These are phyloP conservation scores for Candida berthetii DNA, from an alignment of 805 yeast species.

Conservation along the genomic window DNA sequence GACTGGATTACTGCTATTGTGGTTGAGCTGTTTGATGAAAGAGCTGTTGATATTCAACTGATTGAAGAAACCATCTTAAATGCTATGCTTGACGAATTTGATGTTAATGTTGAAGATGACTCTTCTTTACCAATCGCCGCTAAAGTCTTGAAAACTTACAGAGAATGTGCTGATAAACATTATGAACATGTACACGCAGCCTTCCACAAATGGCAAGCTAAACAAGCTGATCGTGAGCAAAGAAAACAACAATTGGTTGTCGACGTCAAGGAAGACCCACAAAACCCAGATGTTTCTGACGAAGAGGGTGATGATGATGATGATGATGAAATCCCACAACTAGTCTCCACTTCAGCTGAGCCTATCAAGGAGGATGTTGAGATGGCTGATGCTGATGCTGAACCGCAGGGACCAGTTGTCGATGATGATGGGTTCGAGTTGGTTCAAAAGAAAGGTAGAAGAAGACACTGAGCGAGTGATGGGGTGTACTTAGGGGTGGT, in stretches of 20 bases:
- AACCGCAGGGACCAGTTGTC: slow-evolving; percentile 53
- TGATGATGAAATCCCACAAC: slow-evolving; percentile 26
- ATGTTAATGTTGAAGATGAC: slow-evolving; percentile 82
- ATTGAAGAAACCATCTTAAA: slow-evolving; percentile 81
- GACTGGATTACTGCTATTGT: slow-evolving; percentile 90
- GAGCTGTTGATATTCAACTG: slow-evolving; percentile 65
- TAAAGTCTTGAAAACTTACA: slow-evolving; percentile 57
- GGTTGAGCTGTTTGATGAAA: slow-evolving; percentile 67
- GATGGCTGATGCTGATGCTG: slow-evolving; percentile 26
- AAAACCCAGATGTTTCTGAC: slow-evolving; percentile 51
- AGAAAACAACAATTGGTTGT: slow-evolving; percentile 29
- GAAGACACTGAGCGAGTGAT: slow-evolving; percentile 21
- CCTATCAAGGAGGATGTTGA: slow-evolving; percentile 30
- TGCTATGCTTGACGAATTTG: slow-evolving; percentile 95
- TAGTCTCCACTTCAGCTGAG: slow-evolving; percentile 2
- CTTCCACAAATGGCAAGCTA: slow-evolving; percentile 54
- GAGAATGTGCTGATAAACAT: slow-evolving; percentile 48
- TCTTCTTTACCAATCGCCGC: slow-evolving; percentile 73
- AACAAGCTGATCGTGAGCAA: slow-evolving; percentile 32
- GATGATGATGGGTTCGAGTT: slow-evolving; percentile 95
- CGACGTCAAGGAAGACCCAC: slow-evolving; percentile 50
- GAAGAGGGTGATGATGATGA: slow-evolving; percentile 37
- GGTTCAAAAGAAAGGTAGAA: slow-evolving; percentile 70
- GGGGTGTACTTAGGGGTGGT: neutral
- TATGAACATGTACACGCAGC: slow-evolving; percentile 51